Evolutionary conservation across 2,329 filamentous ascomycete species (phyloP), one percentile per base, ranked within the genome.

Genomic region (Botrytis hyacinthi): DNA sequence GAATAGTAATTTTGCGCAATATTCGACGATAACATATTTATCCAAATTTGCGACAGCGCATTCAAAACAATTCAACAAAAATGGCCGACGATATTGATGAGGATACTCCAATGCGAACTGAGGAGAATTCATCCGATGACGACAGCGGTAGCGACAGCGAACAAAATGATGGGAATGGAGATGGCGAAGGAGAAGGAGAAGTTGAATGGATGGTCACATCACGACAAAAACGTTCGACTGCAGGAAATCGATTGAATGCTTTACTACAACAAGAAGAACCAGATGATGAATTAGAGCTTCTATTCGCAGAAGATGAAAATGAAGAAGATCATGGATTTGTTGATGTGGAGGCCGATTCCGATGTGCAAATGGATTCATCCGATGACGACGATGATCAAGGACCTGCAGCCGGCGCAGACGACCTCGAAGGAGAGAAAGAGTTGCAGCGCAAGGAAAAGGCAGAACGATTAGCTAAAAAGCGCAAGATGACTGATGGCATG

Each of bases 351-450:
- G 86, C 87, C 73, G 85, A 89, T 63, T 93, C 92, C 2, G 95
- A 98, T 80, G 90, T 93, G 77, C 91, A 93, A 65, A 91, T 98
- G 85, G 94, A 97, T 79, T 95, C 92, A 22, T 97, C 93, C 0
- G 93, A 90, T 0, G 92, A 93, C 76, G 92, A 94, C 65, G 93
- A 96, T 67, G 93, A 97, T 74, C 91, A 94, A 73, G 90, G 89
- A 82, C 85, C 90, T 70, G 86, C 91, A 74, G 82, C 84, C 54
- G 83, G 82, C 72, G 81, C 80, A 42, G 87, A 86, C 32, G 89
- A 96, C 77, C 82, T 96, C 7, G 93, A 93, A 73, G 96, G 96
- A 48, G 96, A 99, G 83, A 92, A 91, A 79, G 94, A 97, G 82
- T 82, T 99, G 72, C 90, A 96, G 83, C 91, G 89, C 76, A 89